Evolutionary conservation across 495 filamentous ascomycete species (phyloP), one percentile per base, ranked within the genome.

Genomic region (Xeromyces bisporus): DNA sequence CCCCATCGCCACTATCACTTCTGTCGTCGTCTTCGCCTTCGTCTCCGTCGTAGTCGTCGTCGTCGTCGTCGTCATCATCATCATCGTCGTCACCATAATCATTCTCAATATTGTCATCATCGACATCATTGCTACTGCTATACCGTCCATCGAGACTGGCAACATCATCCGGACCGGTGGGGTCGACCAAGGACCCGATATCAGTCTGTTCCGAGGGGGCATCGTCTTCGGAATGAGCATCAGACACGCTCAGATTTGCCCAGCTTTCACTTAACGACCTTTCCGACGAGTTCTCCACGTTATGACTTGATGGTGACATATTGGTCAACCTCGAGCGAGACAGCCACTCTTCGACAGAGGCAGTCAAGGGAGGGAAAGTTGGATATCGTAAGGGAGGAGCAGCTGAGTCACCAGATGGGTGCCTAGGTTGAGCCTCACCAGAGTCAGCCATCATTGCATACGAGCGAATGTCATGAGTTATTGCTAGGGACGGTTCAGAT

Each of bases 341-440:
- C 29, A 65, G 32, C 57, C 58, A 62, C 57, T 64, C 56, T 38
- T 64, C 51, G 6, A 64, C 60, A 28, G 60, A 62, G 21, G 45
- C 56, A 34, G 51, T 53, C n/a, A 62, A 35, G 14, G 59, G 56
- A 33, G 59, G 59, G 31, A 56, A 38, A 28, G 60, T 64, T 12
- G 60, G 60, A 37, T 64, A 64, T 35, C 46, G 60, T 18, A 64
- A 50, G 33, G 46, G 51, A 14, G 55, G 51, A 21, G 44, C 36
- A 27, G 40, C 32, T 15, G 48, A 42, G 38, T 44, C 35, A 39
- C 44, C 43, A 24, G 37, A 32, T 7, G 43, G 39, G 41, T 42
- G 51, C 40, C 56, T 53, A 38, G 31, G 39, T 23, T 39, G 35
- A 44, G 51, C 48, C 39, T 53, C 51, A 42, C 47, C 35, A 53